phyloP scores from a whole-genome alignment of 805 yeast species.

The Lipomyces japonicus region DNA sequence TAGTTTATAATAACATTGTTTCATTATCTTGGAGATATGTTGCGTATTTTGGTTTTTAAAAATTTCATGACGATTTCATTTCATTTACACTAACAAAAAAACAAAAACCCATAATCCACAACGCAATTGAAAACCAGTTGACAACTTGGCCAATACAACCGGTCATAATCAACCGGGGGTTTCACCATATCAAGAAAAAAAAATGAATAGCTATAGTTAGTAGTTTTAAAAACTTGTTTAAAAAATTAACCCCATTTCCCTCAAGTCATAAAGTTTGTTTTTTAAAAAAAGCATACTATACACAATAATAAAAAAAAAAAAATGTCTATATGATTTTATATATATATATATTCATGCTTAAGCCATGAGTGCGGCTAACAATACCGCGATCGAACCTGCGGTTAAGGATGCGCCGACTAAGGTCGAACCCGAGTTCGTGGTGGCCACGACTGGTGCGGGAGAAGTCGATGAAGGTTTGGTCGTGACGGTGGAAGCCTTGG shows the following conservation, averaged over 20 bases:
- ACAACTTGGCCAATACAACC: too few species aligned
- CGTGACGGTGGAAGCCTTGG: conserved; percentile 12
- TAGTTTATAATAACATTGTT: background rate
- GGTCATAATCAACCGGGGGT: too few species aligned
- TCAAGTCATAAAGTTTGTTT: too few species aligned
- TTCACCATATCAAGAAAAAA: too few species aligned
- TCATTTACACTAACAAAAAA: too few species aligned
- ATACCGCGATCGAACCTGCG: conserved; percentile 21
- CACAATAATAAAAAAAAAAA: background rate
- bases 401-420: conserved; percentile 24
- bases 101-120: too few species aligned
- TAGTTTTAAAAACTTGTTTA: background rate
- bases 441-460: conserved; percentile 15
- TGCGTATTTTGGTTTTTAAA: background rate
- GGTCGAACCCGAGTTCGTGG: conserved; percentile 15
- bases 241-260: too few species aligned
- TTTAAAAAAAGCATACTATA: too few species aligned
- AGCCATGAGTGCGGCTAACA: conserved; percentile 26
- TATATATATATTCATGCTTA: conserved; percentile 4
- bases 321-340: background rate
- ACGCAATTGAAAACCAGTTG: too few species aligned
- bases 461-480: conserved; percentile 15
- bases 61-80: background rate
- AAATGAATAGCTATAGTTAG: too few species aligned
- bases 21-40: background rate